Evolutionary conservation across 805 yeast genomes (phyloP).

Genomic region (Torulaspora maleeae): DNA sequence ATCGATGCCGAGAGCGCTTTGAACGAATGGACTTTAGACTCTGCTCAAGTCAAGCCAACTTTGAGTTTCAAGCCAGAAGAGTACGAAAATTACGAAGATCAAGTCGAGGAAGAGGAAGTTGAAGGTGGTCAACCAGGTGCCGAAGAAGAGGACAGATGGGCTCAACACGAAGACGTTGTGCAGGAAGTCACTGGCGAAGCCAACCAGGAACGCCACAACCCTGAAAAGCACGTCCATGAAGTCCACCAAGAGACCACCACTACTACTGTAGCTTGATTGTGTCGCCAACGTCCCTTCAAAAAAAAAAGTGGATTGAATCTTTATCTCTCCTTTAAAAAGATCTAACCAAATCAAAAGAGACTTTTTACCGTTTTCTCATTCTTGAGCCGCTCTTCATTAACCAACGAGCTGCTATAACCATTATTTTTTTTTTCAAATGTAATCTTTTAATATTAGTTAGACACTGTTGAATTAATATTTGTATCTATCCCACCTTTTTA

Average conservation of each 20-base stretch:
- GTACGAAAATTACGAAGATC: slow-evolving; percentile 49
- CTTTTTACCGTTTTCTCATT: neutral
- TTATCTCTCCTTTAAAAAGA: neutral
- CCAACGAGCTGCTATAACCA: neutral
- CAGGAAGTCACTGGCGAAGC: slow-evolving; percentile 4
- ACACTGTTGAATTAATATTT: slow-evolving; percentile 5
- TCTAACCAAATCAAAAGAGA: neutral
- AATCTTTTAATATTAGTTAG: slow-evolving; percentile 7
- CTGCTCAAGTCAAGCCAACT: slow-evolving; percentile 79
- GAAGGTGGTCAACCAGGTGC: slow-evolving; percentile 18
- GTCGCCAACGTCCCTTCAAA: neutral
- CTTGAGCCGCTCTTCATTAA: neutral
- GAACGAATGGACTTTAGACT: slow-evolving; percentile 78
- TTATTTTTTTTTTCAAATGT: neutral
- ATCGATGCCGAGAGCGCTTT: slow-evolving; percentile 81
- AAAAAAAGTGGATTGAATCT: neutral
- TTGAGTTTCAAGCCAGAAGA: slow-evolving; percentile 59
- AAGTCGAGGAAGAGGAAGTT: slow-evolving; percentile 19
- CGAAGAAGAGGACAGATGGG: slow-evolving; percentile 14
- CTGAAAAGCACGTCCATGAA: slow-evolving; percentile 5
- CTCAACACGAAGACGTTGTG: slow-evolving; percentile 5
- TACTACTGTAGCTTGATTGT: slow-evolving; percentile 4
- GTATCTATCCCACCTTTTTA: slow-evolving; percentile 3
- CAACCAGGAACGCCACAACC: slow-evolving; percentile 5
- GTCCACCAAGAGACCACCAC: slow-evolving; percentile 7